Evolutionary conservation across 176 grass and related monocot genomes (phyloP), one percentile per base, ranked within the genome.

Genomic region (Oropetium thomaeum): DNA sequence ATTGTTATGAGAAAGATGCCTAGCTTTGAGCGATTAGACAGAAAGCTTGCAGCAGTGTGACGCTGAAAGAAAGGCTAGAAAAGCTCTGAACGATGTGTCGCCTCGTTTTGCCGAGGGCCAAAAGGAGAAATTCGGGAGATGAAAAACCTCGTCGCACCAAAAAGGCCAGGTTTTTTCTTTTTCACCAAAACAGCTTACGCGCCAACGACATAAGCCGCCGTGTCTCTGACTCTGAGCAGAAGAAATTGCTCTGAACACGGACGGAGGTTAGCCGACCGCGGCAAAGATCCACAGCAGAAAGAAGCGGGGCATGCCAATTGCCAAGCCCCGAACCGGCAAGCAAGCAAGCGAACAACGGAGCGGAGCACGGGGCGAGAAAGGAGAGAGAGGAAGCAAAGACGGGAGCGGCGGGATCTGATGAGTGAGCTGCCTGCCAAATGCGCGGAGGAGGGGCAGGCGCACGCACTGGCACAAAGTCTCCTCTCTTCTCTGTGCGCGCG

Each of bases 71-170:
- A 44, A 70, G 70, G 22, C 14, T 25, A 30, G 41, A 4, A 61
- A 77, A 13, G 54, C n/a, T 22, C 9, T 39, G 69, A 23, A 69
- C 44, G 69, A 25, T 19, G 66, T 5, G 17, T 3, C 25, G 29
- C 52, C 20, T 25, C 33, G 59, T 82, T 37, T 5, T 1, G 4
- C 13, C n/a, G 10, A 37, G 29, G 40, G 12, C 23, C 58, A 38
- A 82, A 76, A 77, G 58, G 48, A 45, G 73, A 6, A 65, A 72
- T 78, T 27, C 8, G 4, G 72, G 62, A 39, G 66, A 43, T 19
- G 45, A 19, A 5, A 54, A 5, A 54, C 17, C 33, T 47, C 23
- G 29, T 69, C 54, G 13, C 63, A 43, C 37, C 15, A 20, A 86
- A 86, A 69, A 37, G 67, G 35, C 33, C 26, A 52, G 26, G 43